Evolutionary conservation across 306 rosid species (phyloP), one percentile per base, ranked within the genome.

Genomic region (Dryas octopetala): DNA sequence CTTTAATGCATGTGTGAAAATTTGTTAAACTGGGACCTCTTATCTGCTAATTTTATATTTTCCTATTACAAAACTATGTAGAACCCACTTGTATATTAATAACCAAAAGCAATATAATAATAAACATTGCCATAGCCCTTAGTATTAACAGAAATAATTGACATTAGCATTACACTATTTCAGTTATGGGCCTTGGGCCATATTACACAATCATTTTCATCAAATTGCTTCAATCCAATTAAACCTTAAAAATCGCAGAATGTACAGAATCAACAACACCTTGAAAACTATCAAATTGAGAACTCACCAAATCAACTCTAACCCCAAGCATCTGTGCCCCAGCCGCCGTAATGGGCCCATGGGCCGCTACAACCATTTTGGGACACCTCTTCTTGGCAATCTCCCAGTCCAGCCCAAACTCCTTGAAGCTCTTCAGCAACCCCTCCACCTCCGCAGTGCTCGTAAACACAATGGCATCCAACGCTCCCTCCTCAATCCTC

Each of bases 391-490:
- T 81, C 80, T 78, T 92, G 66, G 87, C 70, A 53, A 40, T 12
- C 52, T n/a, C 79, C 83, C 76, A 84, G n/a, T 81, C 82, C 86
- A 84, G 46, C 54, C 94, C 93, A 51, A 88, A 59, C 69, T 78
- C 85, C 66, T 60, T 79, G 77, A 92, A 54, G 74, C 96, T 86
- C 82, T 87, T 90, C 62, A 90, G 77, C 79, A 92, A 26, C 11
- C 96, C 97, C 78, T 92, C 96, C 77, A 92, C 96, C 85, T 92
- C 96, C 44, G 94, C 92, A 12, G 80, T 92, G 80, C 96, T 90
- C 5, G 97, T 90, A 53, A 92, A 90, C 78, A 90, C 85, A 1
- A 92, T 15, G n/a, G 83, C 94, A 78, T 80, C 85, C 85, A 92
- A 74, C 54, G 66, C 70, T 14, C 85, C 85, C 41, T 77, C 77